Percentiles rank a stretch among this genome's conserved stretches.
Conservation (phyloP, 805 yeast genomes). For the Wickerhamiella slavikovae region DNA sequence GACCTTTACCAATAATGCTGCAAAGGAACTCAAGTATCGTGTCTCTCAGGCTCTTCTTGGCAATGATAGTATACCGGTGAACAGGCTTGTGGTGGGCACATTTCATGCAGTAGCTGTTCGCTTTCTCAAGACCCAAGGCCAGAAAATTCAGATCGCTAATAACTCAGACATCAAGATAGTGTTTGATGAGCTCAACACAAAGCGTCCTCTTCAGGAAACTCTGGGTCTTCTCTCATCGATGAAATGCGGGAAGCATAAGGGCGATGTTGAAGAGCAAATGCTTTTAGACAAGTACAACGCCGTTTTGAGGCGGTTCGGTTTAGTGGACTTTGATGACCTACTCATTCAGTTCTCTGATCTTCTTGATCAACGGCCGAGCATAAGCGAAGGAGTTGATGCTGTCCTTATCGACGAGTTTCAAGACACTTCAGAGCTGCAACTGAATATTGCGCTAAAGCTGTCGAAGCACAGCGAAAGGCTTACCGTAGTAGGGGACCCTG, state of each 20-base stretch:
- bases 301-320: constrained; percentile 21
- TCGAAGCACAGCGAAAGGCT: constrained; percentile 22
- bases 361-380: constrained; percentile 24
- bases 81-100: constrained; percentile 50
- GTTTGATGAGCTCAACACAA: neutral
- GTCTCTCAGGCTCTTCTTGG: constrained; percentile 15
- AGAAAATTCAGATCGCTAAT: neutral
- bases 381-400: constrained; percentile 34
- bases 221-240: neutral
- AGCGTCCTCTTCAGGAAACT: neutral
- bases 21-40: constrained; percentile 61
- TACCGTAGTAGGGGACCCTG: constrained; percentile 91
- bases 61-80: neutral
- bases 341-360: constrained; percentile 34
- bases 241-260: no score
- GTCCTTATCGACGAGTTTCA: constrained; percentile 88
- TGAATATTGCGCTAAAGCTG: constrained; percentile 39
- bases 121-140: constrained; percentile 19
- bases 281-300: constrained; percentile 30
- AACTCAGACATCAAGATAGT: neutral
- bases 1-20: constrained; percentile 86
- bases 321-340: constrained; percentile 73
- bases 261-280: no score
- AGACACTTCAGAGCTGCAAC: constrained; percentile 67
- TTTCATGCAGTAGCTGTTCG: constrained; percentile 68